Evolutionary conservation across 2,329 filamentous ascomycete species (phyloP), one percentile per base, ranked within the genome.

Genomic region (Capronia coronata): DNA sequence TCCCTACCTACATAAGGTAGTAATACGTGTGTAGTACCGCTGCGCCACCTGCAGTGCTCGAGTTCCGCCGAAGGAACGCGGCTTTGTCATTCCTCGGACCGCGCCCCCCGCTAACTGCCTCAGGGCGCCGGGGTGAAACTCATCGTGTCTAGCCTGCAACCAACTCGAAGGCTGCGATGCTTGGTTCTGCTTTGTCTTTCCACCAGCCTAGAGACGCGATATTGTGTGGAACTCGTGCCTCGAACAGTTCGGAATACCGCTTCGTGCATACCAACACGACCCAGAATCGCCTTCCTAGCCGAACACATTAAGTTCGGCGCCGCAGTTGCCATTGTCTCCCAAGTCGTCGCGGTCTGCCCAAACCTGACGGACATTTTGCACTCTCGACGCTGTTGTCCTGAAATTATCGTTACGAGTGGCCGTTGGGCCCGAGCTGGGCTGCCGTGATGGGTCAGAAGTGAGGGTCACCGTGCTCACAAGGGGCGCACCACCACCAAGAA

Each of bases 361-460:
- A 29, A 32, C 25, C 29, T 40, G n/a, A 43, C 45, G 32, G 40
- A 22, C 34, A 3, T n/a, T 19, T 18, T 16, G 7, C 34, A 11
- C 3, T 18, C 25, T 13, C 19, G 38, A 23, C 9, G 22, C 44
- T 13, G 8, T n/a, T 46, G 40, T 16, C 37, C 22, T 49, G 48
- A 43, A 25, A 50, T 43, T 18, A 39, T 29, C 45, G 7, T 27
- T 18, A 16, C 16, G 21, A 46, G 23, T 19, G 53, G 54, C 54
- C 54, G 42, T 29, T 34, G 27, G 54, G 54, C 54, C 54, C 43
- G 16, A 47, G 48, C 47, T 46, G 51, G 48, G 44, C 43, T 39
- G 40, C 32, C 14, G 53, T 37, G n/a, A 56, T 56, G 54, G 54
- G 54, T 51, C 54, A 56, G 39, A 56, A 56, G 54, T 56, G 48